Conservation (phyloP, 2,329 filamentous ascomycete species). For the Thermoascus crustaceus region DNA sequence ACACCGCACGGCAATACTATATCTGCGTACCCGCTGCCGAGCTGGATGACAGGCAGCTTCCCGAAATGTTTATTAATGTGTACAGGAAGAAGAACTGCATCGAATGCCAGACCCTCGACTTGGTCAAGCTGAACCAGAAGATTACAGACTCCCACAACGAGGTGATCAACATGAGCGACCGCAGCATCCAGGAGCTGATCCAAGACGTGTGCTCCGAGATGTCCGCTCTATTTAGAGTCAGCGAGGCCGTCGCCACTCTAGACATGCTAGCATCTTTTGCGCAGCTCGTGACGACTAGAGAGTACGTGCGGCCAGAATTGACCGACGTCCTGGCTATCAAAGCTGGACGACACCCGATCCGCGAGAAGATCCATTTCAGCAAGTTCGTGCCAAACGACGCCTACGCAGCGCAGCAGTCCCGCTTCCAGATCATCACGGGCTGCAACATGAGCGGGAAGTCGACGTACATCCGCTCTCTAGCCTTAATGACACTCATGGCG, state of each 20-base stretch:
- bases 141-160: slow-evolving; percentile 77
- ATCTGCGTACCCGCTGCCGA: slow-evolving; percentile 58
- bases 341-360: slow-evolving; percentile 67
- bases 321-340: slow-evolving; percentile 63
- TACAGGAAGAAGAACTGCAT: slow-evolving; percentile 64
- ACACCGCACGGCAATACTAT: slow-evolving; percentile 71
- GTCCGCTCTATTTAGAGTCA: slow-evolving; percentile 69
- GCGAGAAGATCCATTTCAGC: slow-evolving; percentile 61
- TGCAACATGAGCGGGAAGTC: slow-evolving; percentile 99
- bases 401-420: slow-evolving; percentile 68
- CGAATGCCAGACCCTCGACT: slow-evolving; percentile 77
- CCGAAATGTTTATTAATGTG: slow-evolving; percentile 68
- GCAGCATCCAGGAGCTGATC: slow-evolving; percentile 63
- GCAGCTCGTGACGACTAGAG: slow-evolving; percentile 59
- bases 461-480: slow-evolving; percentile 82
- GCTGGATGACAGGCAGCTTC: slow-evolving; percentile 52
- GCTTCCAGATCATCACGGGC: slow-evolving; percentile 89
- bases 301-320: slow-evolving; percentile 63
- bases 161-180: slow-evolving; percentile 73
- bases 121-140: slow-evolving; percentile 72
- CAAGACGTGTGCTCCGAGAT: slow-evolving; percentile 63
- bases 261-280: slow-evolving; percentile 79
- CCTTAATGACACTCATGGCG: slow-evolving; percentile 83
- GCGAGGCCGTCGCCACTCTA: slow-evolving; percentile 75
- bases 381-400: slow-evolving; percentile 84